phyloP scores from a whole-genome alignment of 78 protist species.

The Dictyostelium purpureum region DNA sequence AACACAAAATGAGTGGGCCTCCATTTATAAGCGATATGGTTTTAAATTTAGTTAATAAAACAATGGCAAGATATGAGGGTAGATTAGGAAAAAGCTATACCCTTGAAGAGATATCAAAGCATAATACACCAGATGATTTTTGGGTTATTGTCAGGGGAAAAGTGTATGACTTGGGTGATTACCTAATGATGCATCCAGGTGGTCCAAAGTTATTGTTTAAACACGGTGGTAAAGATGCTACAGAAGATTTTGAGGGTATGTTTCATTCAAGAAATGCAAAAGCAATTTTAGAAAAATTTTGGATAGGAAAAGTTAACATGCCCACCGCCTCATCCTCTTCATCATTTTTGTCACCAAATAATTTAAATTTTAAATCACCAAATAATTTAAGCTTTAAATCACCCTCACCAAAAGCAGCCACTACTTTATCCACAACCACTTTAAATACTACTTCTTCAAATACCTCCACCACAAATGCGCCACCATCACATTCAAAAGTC shows the following conservation, averaged over 20 bases:
- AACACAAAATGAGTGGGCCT: constrained; percentile 1
- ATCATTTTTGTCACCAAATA: not conserved
- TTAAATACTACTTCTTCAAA: not conserved
- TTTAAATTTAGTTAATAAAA: not conserved
- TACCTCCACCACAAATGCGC: not conserved
- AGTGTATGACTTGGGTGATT: constrained; percentile 88
- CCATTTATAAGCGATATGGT: constrained; percentile 18
- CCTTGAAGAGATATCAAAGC: constrained; percentile 72
- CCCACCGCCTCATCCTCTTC: not conserved
- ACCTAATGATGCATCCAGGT: constrained; percentile 88
- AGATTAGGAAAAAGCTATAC: constrained; percentile 9
- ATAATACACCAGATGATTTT: constrained; percentile 51
- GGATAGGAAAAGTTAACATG: constrained; percentile 12
- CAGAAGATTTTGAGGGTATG: constrained; percentile 74
- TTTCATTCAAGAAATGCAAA: constrained; percentile 67
- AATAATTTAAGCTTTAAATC: no score
- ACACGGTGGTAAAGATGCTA: constrained; percentile 27
- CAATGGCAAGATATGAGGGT: constrained; percentile 21
- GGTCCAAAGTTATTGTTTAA: constrained; percentile 82
- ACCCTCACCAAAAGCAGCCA: not conserved
- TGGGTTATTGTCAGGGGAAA: constrained; percentile 84
- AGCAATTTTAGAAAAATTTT: constrained; percentile 40
- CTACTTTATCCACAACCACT: not conserved
- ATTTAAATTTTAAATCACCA: not conserved
- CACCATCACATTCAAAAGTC: not conserved